Percentiles rank a stretch among this genome's conserved stretches.
Evolutionary conservation across 306 rosid species (phyloP).

Genomic region (Prunus persica): DNA sequence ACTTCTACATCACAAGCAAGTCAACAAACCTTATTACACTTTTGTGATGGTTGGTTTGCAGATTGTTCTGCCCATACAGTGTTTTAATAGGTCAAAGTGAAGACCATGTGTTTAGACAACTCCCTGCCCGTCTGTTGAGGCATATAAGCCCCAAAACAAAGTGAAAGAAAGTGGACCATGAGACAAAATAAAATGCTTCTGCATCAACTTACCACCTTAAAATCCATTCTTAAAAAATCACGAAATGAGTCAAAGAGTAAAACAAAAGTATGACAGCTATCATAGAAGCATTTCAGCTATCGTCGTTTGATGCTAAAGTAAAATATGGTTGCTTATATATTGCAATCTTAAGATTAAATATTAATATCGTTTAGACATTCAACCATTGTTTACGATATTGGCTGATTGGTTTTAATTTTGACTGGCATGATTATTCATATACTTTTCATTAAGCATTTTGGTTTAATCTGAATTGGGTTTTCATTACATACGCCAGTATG

Average conservation of each 20-base stretch:
- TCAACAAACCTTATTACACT: slow-evolving; percentile 69
- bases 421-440: too few species aligned
- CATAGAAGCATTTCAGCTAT: neutral
- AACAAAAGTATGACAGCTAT: neutral
- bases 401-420: too few species aligned
- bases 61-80: slow-evolving; percentile 47
- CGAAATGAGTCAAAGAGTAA: neutral
- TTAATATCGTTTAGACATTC: neutral
- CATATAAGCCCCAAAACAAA: neutral
- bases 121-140: neutral
- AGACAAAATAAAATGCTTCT: neutral
- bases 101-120: neutral
- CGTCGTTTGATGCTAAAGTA: neutral
- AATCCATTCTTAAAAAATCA: neutral
- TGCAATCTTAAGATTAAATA: neutral
- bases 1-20: slow-evolving; percentile 99
- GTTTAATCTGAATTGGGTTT: neutral
- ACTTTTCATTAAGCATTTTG: neutral
- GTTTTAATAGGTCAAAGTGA: slow-evolving; percentile 27
- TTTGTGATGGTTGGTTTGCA: slow-evolving; percentile 90
- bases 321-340: neutral
- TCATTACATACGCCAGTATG: too few species aligned
- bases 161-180: neutral
- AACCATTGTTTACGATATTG: neutral
- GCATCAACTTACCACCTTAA: neutral